These are phyloP conservation scores for Didymellaceae sp. DNA, from an alignment of 2,329 filamentous ascomycete species.

Conservation along the genomic window DNA sequence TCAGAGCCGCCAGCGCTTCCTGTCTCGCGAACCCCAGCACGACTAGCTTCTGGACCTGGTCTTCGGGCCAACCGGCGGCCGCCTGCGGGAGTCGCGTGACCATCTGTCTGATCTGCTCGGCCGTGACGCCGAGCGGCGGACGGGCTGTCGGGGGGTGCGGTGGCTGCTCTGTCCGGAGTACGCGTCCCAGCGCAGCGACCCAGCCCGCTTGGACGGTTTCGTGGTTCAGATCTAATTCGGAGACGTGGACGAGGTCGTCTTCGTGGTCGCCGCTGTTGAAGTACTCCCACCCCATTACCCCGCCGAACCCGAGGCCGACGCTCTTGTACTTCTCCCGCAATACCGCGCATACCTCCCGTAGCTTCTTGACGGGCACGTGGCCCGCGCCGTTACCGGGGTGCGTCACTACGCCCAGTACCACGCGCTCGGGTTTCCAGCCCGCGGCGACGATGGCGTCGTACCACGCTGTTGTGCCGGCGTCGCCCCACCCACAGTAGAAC, in stretches of 20 bases:
- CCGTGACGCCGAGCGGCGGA: constrained; percentile 33
- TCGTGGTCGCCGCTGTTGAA: constrained; percentile 69
- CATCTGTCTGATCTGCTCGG: constrained; percentile 44
- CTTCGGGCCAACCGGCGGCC: constrained; percentile 48
- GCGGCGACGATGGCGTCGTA: constrained; percentile 62
- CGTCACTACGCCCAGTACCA: constrained; percentile 83
- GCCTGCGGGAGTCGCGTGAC: constrained; percentile 42
- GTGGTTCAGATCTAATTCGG: constrained; percentile 27
- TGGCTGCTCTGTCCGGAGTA: constrained; percentile 45
- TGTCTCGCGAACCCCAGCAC: constrained; percentile 55
- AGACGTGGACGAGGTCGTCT: constrained; percentile 36
- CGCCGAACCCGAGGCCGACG: constrained; percentile 68
- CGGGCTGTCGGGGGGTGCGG: constrained; percentile 20
- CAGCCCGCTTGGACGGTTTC: constrained; percentile 57
- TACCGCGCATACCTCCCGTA: constrained; percentile 63
- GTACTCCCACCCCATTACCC: constrained; percentile 95
- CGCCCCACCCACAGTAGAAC: constrained; percentile 92
- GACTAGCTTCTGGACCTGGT: constrained; percentile 51
- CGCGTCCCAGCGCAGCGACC: constrained; percentile 70
- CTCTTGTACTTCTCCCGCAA: constrained; percentile 64
- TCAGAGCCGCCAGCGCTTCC: constrained; percentile 56
- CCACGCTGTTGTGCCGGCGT: constrained; percentile 59
- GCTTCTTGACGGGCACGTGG: constrained; percentile 63
- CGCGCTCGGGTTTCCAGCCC: constrained; percentile 74
- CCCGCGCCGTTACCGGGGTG: constrained; percentile 75